These are phyloP conservation scores for Amniculicola lignicola DNA, from an alignment of 495 filamentous ascomycete genomes.

Conservation along the genomic window DNA sequence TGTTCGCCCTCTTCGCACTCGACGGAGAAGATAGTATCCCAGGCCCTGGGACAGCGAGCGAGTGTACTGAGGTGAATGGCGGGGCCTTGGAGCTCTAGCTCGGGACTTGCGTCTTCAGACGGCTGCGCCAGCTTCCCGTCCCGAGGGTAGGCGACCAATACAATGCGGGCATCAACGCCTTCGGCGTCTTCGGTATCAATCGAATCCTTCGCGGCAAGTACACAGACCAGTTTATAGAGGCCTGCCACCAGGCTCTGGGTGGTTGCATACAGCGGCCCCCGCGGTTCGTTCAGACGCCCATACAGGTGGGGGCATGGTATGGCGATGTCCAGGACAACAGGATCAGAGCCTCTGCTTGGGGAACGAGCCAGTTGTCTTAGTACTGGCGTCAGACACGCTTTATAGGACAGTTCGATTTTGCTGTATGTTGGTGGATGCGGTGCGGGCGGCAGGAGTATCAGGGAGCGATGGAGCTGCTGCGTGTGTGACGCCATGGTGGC, in stretches of 20 bases:
- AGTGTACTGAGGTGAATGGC: constrained; percentile 51
- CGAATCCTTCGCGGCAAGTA: constrained; percentile 59
- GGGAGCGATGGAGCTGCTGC: constrained; percentile 20
- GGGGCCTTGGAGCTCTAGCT: constrained; percentile 46
- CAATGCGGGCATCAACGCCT: constrained; percentile 72
- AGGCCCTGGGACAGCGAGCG: constrained; percentile 60
- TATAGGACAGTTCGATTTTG: constrained; percentile 56
- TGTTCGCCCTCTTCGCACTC: constrained; percentile 56
- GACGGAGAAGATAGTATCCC: constrained; percentile 68
- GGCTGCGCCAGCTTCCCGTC: constrained; percentile 37
- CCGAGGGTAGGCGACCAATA: constrained; percentile 63
- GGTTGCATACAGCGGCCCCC: constrained; percentile 56
- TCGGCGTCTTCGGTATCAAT: constrained; percentile 63
- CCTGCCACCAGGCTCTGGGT: constrained; percentile 69
- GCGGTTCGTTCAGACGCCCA: constrained; percentile 43
- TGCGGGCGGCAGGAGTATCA: constrained; percentile 58
- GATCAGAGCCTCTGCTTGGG: constrained; percentile 31
- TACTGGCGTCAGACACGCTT: constrained; percentile 51
- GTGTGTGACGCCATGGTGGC: constrained; percentile 20
- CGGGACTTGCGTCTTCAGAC: constrained; percentile 37
- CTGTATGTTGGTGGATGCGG: constrained; percentile 48
- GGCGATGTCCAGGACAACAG: constrained; percentile 51
- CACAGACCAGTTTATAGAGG: constrained; percentile 72
- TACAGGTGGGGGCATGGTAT: constrained; percentile 54
- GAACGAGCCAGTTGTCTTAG: constrained; percentile 43